Percentiles rank a stretch among this genome's conserved stretches.
These are phyloP conservation scores for Alternaria viburni DNA, from an alignment of 2,329 filamentous ascomycete genomes.

Conservation along the genomic window DNA sequence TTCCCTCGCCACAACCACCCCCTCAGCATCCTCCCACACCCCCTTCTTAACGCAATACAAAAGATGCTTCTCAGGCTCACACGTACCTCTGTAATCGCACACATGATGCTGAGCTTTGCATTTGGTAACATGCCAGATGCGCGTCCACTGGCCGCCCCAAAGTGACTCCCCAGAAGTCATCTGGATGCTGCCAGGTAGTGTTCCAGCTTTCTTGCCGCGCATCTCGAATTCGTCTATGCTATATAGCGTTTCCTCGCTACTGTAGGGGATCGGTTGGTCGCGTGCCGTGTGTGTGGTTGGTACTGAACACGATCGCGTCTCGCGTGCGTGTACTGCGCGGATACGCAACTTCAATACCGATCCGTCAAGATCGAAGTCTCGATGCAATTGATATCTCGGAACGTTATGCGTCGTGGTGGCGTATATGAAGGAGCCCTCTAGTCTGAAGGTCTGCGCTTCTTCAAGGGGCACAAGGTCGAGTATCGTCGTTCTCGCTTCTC, in stretches of 20 bases:
- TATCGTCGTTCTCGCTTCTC: neutral
- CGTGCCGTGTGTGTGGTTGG: constrained; percentile 5
- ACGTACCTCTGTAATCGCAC: neutral
- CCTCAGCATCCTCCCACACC: constrained; percentile 28
- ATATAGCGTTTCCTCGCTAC: constrained; percentile 31
- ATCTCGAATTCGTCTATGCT: constrained; percentile 25
- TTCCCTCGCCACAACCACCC: constrained; percentile 17
- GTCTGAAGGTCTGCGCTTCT: constrained; percentile 19
- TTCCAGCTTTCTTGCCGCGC: constrained; percentile 18
- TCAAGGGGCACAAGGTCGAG: constrained; percentile 22
- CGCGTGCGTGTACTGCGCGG: constrained; percentile 22
- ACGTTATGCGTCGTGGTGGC: constrained; percentile 19
- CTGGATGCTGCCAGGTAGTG: constrained; percentile 12
- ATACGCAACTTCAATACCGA: constrained; percentile 21
- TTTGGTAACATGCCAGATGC: constrained; percentile 29
- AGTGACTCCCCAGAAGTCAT: constrained; percentile 22
- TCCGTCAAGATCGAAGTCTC: constrained; percentile 15
- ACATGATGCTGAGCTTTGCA: constrained; percentile 15
- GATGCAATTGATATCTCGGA: constrained; percentile 32
- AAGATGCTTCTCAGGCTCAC: constrained; percentile 27
- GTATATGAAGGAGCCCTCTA: constrained; percentile 27
- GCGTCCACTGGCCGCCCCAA: constrained; percentile 23
- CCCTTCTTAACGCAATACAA: constrained; percentile 28
- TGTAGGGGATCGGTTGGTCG: constrained; percentile 18
- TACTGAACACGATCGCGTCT: constrained; percentile 20